Evolutionary conservation across 1,284 basidiomycete species (phyloP), one percentile per base, ranked within the genome.

Genomic region (Boletus mariae): DNA sequence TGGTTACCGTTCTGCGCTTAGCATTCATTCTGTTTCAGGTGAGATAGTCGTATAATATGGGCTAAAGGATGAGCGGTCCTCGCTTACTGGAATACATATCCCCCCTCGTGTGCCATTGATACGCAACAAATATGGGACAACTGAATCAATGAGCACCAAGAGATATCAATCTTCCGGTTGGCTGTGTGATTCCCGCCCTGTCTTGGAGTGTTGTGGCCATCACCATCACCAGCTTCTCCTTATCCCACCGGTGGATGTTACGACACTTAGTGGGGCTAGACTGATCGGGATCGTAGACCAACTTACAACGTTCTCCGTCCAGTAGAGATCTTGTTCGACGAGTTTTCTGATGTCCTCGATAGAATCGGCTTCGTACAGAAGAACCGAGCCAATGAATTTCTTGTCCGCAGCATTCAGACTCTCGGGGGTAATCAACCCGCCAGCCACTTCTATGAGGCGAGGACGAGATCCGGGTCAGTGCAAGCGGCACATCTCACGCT

Each of bases 261-360:
- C n/a, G 42, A 51, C 38, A 29, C 45, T 58, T 41, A 20, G 20
- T 20, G 43, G 53, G 6, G 31, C 44, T 47, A 15, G 43, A 49
- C 15, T 41, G 35, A 55, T 47, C 37, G 12, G 8, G 29, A 47
- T 29, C 25, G 12, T 40, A 54, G 25, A 26, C 20, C 52, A 13
- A 76, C 80, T 71, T 58, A 83, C 82, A 44, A 84, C 82, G 40
- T 74, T 74, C 54, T 71, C 70, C 13, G 72, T 80, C 66, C 78
- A 82, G 60, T 83, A 84, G 5, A 82, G 60, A 59, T 84, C 82
- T 28, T 61, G 60, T 59, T 82, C 75, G n/a, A 83, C 68, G 45
- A 76, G 59, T 52, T 71, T 71, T 60, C 66, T 74, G 35, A 74
- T 80, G n/a, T 74, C 73, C 29, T 75, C 76, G 38, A 83, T 60